Evolutionary conservation across 2,329 filamentous ascomycete genomes (phyloP).

Genomic region (Penicillium sp.): DNA sequence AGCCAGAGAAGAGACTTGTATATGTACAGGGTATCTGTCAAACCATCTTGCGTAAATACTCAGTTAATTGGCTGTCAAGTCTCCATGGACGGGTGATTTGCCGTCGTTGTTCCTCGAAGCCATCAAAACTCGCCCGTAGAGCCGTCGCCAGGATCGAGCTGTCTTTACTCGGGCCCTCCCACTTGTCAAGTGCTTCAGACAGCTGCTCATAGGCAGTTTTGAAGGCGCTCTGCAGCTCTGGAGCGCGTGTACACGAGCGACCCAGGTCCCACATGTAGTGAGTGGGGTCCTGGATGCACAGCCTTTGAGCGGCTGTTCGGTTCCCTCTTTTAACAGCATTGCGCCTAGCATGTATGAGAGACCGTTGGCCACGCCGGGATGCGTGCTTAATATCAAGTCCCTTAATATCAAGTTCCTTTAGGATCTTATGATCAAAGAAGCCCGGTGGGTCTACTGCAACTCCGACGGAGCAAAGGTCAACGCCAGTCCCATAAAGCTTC

Average conservation of each 20-base stretch:
- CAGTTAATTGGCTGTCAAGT: neutral
- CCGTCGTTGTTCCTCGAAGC: constrained; percentile 17
- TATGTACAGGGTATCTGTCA: constrained; percentile 9
- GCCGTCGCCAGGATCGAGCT: constrained; percentile 21
- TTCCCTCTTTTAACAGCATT: constrained; percentile 33
- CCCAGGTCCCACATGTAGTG: constrained; percentile 56
- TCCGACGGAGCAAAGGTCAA: constrained; percentile 45
- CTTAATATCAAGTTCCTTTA: too few relatives aligned
- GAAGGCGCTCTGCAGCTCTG: constrained; percentile 48
- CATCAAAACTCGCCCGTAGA: constrained; percentile 31
- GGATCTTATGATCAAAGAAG: constrained; percentile 38
- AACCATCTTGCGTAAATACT: too few relatives aligned
- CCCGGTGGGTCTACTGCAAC: constrained; percentile 48
- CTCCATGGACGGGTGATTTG: neutral
- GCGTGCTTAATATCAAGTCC: too few relatives aligned
- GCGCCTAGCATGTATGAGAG: constrained; percentile 34
- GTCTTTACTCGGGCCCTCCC: constrained; percentile 14
- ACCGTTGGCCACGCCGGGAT: constrained; percentile 38
- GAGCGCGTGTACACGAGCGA: constrained; percentile 44
- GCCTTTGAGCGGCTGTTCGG: constrained; percentile 29
- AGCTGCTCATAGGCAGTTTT: constrained; percentile 26
- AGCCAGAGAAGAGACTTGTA: constrained; percentile 5
- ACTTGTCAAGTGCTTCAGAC: constrained; percentile 18
- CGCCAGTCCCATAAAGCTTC: constrained; percentile 43
- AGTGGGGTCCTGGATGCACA: constrained; percentile 57